Percentiles rank a stretch among this genome's conserved stretches.
Conservation (phyloP, 1,284 basidiomycete species). For the Ceratorhiza oryzae-sativae region DNA sequence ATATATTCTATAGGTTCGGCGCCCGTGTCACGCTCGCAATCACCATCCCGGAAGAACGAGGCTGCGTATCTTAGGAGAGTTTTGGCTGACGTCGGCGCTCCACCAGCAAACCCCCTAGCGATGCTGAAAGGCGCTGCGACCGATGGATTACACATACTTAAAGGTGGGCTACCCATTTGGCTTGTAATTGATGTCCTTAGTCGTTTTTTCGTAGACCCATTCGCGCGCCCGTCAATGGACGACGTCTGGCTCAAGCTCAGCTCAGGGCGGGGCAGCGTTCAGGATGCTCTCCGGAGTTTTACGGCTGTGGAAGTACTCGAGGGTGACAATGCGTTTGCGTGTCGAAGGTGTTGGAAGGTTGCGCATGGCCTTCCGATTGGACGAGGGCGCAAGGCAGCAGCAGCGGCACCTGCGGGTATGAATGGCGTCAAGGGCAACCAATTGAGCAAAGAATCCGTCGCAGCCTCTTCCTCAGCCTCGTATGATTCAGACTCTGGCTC, state of each 20-base stretch:
- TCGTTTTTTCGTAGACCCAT: conserved; percentile 13
- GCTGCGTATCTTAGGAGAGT: conserved; percentile 68
- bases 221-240: conserved; percentile 22
- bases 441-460: conserved; percentile 41
- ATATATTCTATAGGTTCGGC: not conserved
- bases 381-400: conserved; percentile 45
- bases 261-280: conserved; percentile 50
- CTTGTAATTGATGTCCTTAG: not conserved
- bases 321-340: conserved; percentile 93
- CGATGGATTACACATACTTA: conserved; percentile 16
- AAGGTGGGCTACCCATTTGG: conserved; percentile 7
- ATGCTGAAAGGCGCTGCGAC: conserved; percentile 24
- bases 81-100: conserved; percentile 59
- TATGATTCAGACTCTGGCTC: conserved; percentile 14
- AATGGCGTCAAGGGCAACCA: conserved; percentile 48
- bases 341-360: conserved; percentile 91
- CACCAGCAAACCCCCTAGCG: conserved; percentile 23
- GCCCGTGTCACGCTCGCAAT: conserved; percentile 20
- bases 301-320: conserved; percentile 90
- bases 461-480: conserved; percentile 23
- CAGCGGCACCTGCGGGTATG: conserved; percentile 54
- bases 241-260: conserved; percentile 42
- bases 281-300: conserved; percentile 78
- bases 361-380: conserved; percentile 59
- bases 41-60: conserved; percentile 50